Conservation (phyloP, 1,284 basidiomycete species). For the Tylopilus orsonianus region DNA sequence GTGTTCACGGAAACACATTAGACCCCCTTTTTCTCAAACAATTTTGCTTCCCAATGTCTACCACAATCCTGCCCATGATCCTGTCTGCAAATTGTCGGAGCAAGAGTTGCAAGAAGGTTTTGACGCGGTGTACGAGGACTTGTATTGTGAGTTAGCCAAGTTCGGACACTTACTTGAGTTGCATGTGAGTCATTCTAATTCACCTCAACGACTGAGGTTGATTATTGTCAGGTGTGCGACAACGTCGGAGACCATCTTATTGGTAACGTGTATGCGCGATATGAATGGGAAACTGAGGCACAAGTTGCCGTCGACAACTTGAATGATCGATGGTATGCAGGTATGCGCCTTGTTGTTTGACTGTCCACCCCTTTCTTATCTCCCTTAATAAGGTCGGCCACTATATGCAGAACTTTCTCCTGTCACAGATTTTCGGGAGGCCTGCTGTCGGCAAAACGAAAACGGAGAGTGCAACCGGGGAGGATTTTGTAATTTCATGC, state of each 20-base stretch:
- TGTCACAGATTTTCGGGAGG: conserved; percentile 98
- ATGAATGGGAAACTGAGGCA: conserved; percentile 98
- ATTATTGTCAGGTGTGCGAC: conserved; percentile 78
- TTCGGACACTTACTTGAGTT: conserved; percentile 95
- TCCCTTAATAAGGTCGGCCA: conserved; percentile 68
- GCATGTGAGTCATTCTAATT: conserved; percentile 62
- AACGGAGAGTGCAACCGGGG: conserved; percentile 96
- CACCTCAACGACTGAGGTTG: neutral
- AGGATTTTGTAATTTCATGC: conserved; percentile 99
- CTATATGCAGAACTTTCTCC: conserved; percentile 98
- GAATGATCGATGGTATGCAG: conserved; percentile 98
- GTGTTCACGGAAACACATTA: conserved; percentile 96
- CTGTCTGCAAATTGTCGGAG: conserved; percentile 81
- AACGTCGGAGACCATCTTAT: conserved; percentile 99
- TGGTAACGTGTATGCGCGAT: conserved; percentile 98
- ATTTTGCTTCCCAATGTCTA: conserved; percentile 99
- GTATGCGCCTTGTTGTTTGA: conserved; percentile 43
- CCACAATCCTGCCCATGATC: conserved; percentile 94
- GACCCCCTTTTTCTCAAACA: conserved; percentile 96
- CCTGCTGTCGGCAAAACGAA: conserved; percentile 97
- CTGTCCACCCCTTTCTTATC: conserved; percentile 6
- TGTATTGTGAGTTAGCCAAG: conserved; percentile 91
- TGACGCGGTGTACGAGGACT: conserved; percentile 95
- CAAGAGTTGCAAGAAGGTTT: conserved; percentile 94
- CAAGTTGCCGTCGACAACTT: conserved; percentile 90